These are phyloP conservation scores for Oenanthe javanica DNA, from an alignment of 140 eudicot species.

Conservation along the genomic window DNA sequence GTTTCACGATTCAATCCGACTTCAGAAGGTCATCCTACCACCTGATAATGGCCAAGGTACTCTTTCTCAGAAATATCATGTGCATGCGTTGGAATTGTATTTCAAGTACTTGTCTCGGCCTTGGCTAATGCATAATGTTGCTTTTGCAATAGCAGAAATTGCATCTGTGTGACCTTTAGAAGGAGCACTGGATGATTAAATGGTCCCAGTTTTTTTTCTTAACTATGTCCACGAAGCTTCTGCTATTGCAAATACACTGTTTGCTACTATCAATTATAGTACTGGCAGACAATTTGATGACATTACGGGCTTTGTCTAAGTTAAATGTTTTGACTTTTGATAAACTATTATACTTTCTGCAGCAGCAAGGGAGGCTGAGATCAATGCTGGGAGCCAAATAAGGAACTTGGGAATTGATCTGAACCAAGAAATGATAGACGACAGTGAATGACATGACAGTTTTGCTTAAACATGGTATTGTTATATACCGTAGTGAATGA, in stretches of 20 bases:
- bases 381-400: neutral
- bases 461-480: neutral
- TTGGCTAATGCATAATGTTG: neutral
- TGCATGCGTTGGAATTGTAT: neutral
- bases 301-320: neutral
- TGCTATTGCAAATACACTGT: neutral
- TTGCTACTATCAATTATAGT: neutral
- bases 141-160: neutral
- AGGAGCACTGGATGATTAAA: neutral
- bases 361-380: neutral
- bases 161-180: neutral
- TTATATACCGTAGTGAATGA: too few relatives aligned
- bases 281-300: neutral
- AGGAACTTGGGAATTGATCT: neutral
- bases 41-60: constrained; percentile 19
- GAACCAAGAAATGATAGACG: neutral
- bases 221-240: neutral
- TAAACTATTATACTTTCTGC: neutral
- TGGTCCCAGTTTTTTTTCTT: neutral
- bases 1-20: constrained; percentile 60
- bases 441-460: neutral
- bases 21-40: constrained; percentile 30
- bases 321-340: neutral
- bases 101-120: neutral
- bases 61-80: neutral